These are phyloP conservation scores for Chimonanthus salicifolius DNA, from an alignment of 164 flowering plant species.

Conservation along the genomic window DNA sequence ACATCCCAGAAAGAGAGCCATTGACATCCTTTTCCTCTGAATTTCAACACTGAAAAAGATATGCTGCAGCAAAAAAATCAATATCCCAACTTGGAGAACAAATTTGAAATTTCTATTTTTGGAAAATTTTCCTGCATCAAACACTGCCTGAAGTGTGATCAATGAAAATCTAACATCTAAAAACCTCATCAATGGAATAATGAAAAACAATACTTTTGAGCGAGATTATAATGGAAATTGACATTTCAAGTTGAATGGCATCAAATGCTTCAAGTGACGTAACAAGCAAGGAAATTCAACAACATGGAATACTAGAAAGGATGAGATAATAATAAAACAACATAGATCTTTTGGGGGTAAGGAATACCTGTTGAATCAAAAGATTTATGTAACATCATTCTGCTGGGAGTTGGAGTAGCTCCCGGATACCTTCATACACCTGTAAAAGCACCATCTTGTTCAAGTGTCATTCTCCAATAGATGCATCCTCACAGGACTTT, in stretches of 20 bases:
- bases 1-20: too few relatives aligned
- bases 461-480: too few relatives aligned
- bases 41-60: background rate
- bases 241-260: background rate
- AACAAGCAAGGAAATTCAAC: background rate
- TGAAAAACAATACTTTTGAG: too few relatives aligned
- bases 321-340: background rate
- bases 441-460: constrained; percentile 23
- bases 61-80: background rate
- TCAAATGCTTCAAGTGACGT: too few relatives aligned
- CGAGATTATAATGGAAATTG: background rate
- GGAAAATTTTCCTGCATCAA: too few relatives aligned
- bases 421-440: constrained; percentile 73
- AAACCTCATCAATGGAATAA: too few relatives aligned
- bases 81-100: too few relatives aligned
- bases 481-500: too few relatives aligned
- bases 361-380: background rate
- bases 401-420: constrained; percentile 51
- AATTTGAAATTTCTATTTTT: too few relatives aligned
- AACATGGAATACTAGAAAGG: background rate
- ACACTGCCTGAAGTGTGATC: too few relatives aligned
- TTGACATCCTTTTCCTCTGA: too few relatives aligned
- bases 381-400: constrained; percentile 20
- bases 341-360: background rate
- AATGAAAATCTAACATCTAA: too few relatives aligned